Percentiles rank a stretch among this genome's conserved stretches.
Evolutionary conservation across 768 basidiomycete species (phyloP).

Genomic region (Leccinum imitatum): DNA sequence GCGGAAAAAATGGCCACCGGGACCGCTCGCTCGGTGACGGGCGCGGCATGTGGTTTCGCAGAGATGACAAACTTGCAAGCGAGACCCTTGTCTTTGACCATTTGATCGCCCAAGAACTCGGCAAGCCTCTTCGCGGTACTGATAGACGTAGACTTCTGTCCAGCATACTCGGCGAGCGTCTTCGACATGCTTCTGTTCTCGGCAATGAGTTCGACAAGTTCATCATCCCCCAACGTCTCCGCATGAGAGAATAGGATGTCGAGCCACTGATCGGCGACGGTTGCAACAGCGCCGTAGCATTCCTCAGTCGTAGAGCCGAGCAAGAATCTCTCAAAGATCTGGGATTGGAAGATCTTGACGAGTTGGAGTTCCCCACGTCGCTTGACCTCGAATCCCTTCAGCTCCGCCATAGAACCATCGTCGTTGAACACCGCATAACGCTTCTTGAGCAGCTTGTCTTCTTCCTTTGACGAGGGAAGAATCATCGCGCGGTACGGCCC

Average conservation of each 20-base stretch:
- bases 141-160: conserved; percentile 98
- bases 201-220: conserved; percentile 95
- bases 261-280: conserved; percentile 95
- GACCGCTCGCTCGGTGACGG: conserved; percentile 95
- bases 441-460: conserved; percentile 97
- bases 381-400: conserved; percentile 97
- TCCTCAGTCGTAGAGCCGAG: conserved; percentile 88
- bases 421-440: conserved; percentile 99
- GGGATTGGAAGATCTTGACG: conserved; percentile 99
- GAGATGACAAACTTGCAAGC: conserved; percentile 99
- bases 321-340: conserved; percentile 97
- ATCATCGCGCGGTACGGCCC: conserved; percentile 99
- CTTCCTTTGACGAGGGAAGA: conserved; percentile 97
- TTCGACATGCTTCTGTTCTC: conserved; percentile 98
- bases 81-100: conserved; percentile 99
- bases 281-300: conserved; percentile 92
- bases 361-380: conserved; percentile 89
- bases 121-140: conserved; percentile 93
- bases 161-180: conserved; percentile 92
- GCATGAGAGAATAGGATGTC: conserved; percentile 91
- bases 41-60: conserved; percentile 85
- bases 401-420: conserved; percentile 94
- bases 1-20: conserved; percentile 92
- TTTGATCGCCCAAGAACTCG: conserved; percentile 95
- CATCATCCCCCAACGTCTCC: conserved; percentile 82